These are phyloP conservation scores for Allium sativum DNA, from an alignment of 106 monocot genomes.

Conservation along the genomic window DNA sequence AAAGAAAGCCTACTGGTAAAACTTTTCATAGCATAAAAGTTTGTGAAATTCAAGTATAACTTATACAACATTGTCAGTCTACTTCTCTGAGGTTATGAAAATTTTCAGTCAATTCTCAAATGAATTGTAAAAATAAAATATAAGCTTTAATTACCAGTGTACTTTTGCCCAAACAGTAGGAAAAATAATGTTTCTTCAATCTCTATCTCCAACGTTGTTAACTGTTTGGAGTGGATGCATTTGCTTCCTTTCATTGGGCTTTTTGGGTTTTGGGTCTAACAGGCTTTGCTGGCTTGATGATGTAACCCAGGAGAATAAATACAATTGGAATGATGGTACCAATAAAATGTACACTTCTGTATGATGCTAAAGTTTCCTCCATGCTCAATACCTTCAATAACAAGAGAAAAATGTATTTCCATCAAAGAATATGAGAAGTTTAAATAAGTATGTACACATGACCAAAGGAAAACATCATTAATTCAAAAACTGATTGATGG, in stretches of 20 bases:
- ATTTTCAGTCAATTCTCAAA: too few relatives aligned
- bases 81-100: too few relatives aligned
- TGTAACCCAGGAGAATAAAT: conserved; percentile 46
- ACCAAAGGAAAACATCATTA: neutral
- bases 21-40: too few relatives aligned
- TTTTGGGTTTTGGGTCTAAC: conserved; percentile 47
- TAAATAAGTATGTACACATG: neutral
- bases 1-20: too few relatives aligned
- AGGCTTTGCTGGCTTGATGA: conserved; percentile 68
- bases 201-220: too few relatives aligned
- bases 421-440: neutral
- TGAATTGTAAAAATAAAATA: too few relatives aligned
- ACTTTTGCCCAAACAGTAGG: too few relatives aligned
- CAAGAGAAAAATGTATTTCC: neutral
- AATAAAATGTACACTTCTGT: conserved; percentile 73
- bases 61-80: too few relatives aligned
- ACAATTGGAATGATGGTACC: conserved; percentile 82
- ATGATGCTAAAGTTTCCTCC: conserved; percentile 70
- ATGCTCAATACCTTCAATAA: conserved; percentile 77
- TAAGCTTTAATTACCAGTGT: too few relatives aligned
- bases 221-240: neutral
- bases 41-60: too few relatives aligned
- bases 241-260: conserved; percentile 19
- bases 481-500: neutral
- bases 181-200: too few relatives aligned